Evolutionary conservation across 2,329 filamentous ascomycete genomes (phyloP), one percentile per base, ranked within the genome.

Genomic region (Cladosporium cucumerinum): DNA sequence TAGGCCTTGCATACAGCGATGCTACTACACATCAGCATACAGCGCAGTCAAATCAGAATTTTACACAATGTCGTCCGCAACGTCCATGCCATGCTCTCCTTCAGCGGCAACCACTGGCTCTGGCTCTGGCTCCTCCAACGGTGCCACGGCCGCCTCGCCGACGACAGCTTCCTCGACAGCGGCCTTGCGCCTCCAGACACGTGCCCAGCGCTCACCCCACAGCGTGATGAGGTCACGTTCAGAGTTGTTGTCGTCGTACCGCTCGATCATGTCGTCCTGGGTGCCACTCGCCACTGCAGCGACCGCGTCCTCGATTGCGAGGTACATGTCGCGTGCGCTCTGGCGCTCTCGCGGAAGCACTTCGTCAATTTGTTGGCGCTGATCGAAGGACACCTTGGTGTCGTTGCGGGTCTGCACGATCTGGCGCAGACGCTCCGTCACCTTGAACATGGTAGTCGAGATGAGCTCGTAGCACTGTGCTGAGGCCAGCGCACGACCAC

Each of bases 391-490:
- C 4, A 88, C 78, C 14, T 83, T 84, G 8, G 84, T 81, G 54
- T 85, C 84, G n/a, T 83, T 81, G 30, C 86, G 83, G 5, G 87
- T 85, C 1, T 82, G 81, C 11, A 92, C 86, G 26, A 97, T 88
- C 78, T 97, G 92, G 49, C 92, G 87, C 61, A 96, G 88, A 32
- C 93, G 90, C 68, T 88, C 89, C 1, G 92, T 93, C 57, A 98
- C 94, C 80, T 99, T 98, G 74, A 87, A 85, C 61, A 97, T 89
- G 0, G 95, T 98, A 70, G 90, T 90, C 67, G 89, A 88, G 18
- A 98, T 88, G 80, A 98, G 89, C 80, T 99, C 95, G 75, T 92
- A 97, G 11, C 96, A 84, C 79, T 94, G 89, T 7, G 88, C 82
- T 70, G 90, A 85, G 12, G 89, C 86, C 14, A 99, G 86, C 2